Conservation (phyloP, 2,329 filamentous ascomycete genomes). For the Bimuria novae-zelandiae region DNA sequence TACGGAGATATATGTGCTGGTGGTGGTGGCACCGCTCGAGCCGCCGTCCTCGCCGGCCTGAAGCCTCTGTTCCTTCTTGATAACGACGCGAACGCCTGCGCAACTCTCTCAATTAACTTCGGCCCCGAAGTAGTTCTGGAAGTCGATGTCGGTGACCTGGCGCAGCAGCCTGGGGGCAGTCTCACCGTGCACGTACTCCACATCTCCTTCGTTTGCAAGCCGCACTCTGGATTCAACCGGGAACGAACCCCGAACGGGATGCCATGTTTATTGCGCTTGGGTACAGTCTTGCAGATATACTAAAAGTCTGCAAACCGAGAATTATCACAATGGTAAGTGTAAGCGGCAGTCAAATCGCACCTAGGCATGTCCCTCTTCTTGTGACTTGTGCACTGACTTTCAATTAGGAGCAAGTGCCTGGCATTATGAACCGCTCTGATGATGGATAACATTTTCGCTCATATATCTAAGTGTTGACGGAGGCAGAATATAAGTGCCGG, state of each 20-base stretch:
- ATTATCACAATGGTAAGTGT: not conserved
- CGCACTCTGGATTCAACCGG: not conserved
- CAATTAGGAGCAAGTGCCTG: not conserved
- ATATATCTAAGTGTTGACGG: not conserved
- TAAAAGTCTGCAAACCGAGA: not conserved
- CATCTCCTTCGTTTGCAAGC: not conserved
- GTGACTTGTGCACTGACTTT: not conserved
- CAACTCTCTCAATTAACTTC: not conserved
- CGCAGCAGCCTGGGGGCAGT: not conserved
- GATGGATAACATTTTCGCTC: not conserved
- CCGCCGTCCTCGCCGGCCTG: not conserved
- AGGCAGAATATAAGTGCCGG: not conserved
- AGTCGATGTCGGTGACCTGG: not conserved
- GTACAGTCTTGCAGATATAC: not conserved
- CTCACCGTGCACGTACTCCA: not conserved
- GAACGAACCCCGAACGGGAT: not conserved
- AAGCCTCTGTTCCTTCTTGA: not conserved
- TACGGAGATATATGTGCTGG: not conserved
- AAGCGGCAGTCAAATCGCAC: not conserved
- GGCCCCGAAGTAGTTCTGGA: not conserved
- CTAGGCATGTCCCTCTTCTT: not conserved
- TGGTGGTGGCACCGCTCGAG: not conserved
- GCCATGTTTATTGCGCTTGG: not conserved
- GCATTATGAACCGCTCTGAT: not conserved
- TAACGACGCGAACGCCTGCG: not conserved